phyloP scores from a whole-genome alignment of 768 basidiomycete species.

The Amanita rimosa region DNA sequence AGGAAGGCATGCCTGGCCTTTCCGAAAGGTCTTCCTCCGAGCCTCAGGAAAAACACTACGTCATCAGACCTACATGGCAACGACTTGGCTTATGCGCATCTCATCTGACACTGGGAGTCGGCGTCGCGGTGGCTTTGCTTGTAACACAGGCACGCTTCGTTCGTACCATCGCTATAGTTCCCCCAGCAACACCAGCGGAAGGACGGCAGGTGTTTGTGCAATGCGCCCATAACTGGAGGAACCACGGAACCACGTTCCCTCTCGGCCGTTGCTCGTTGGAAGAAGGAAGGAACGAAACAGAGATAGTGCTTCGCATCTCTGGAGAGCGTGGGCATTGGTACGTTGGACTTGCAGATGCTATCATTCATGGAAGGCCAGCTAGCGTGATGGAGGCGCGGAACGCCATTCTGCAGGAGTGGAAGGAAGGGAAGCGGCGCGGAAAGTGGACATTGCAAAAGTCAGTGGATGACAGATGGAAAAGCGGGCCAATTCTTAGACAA shows the following conservation, averaged over 20 bases:
- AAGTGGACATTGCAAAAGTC: conserved; percentile 6
- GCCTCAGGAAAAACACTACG: conserved; percentile 10
- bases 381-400: conserved; percentile 14
- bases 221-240: conserved; percentile 19
- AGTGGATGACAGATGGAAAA: conserved; percentile 15
- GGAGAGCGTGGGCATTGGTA: conserved; percentile 23
- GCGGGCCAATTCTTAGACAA: conserved; percentile 15
- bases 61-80: conserved; percentile 23
- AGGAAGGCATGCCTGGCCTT: conserved; percentile 7
- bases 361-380: conserved; percentile 15
- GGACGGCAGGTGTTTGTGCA: conserved; percentile 18
- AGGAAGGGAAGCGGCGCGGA: conserved; percentile 7
- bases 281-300: conserved; percentile 20
- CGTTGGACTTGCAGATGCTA: conserved; percentile 17
- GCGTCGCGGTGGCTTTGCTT: conserved; percentile 17
- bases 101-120: conserved; percentile 20
- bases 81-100: conserved; percentile 18
- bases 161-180: conserved; percentile 18
- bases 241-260: conserved; percentile 17
- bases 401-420: conserved; percentile 17
- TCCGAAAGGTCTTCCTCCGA: not conserved
- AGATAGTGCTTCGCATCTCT: conserved; percentile 19
- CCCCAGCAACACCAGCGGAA: conserved; percentile 9
- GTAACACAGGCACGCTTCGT: conserved; percentile 21
- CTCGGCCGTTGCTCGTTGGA: conserved; percentile 15